Evolutionary conservation across 2,329 filamentous ascomycete species (phyloP), one percentile per base, ranked within the genome.

Genomic region (Hypoxylon sp.): DNA sequence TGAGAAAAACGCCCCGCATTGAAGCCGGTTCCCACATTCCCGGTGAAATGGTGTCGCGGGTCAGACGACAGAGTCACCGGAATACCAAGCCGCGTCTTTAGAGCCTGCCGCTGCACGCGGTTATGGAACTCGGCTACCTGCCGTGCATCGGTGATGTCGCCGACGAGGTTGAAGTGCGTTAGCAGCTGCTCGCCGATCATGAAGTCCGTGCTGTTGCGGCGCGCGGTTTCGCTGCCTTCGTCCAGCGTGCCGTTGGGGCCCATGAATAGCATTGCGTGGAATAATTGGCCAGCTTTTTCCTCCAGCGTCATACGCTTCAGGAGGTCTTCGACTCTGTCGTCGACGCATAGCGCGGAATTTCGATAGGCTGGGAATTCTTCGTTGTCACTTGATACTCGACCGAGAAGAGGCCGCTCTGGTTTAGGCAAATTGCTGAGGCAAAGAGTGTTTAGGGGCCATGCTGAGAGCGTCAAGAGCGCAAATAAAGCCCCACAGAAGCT

Each of bases 211-310:
- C 72, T 71, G 54, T 75, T 75, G 30, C 69, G 68, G 27, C 20
- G 25, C 13, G 22, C 42, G 6, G 22, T 35, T 8, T 46, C 49
- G 17, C 54, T 49, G 14, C 67, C 70, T 59, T 49, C 13, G 46
- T 72, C 68, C 20, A 74, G 64, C 11, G 74, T 69, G 61, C 76
- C 66, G 66, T 79, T 74, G 44, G 76, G 64, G n/a, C 71, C 70
- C 58, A 74, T 66, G 56, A 62, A 73, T 40, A 81, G 64, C 58
- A 79, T 78, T 20, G 78, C 77, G 62, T 85, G 83, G 70, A 84
- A 85, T 59, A 85, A 77, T 68, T 85, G 83, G 0, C 83, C 83
- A 2, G 81, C 84, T 62, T 85, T 85, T 68, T 85, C 84, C 42
- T 83, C 80, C 0, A 85, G 53, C 0, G 80, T 84, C 84, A 85